Evolutionary conservation across 768 basidiomycete species (phyloP), one percentile per base, ranked within the genome.

Genomic region (Mycena floridula): DNA sequence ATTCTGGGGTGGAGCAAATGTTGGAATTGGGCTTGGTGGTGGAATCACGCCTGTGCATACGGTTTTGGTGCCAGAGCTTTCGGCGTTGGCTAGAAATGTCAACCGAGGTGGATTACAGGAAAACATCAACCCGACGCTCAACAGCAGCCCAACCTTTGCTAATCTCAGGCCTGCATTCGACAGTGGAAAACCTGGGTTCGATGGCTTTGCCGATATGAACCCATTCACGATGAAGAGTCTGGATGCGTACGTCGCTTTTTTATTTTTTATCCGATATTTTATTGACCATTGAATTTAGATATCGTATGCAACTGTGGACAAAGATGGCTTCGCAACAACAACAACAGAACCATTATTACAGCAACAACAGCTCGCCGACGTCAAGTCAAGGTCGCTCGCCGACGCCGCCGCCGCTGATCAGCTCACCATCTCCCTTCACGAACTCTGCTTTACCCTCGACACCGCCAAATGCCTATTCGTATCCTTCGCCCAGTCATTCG

Each of bases 251-350:
- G 77, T 76, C 8, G 49, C 24, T 48, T 35, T 35, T 50, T 38
- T 44, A 36, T 35, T 38, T 20, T 42, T 30, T 50, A 18, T 37
- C 30, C 43, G 40, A 47, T 40, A 25, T 44, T 5, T 48, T 43
- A 40, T 32, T 44, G 35, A 23, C 45, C 43, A 48, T 42, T 25
- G 53, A 40, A 28, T 40, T 22, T 50, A 79, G 77, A 9, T 85
- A 85, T 59, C 77, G 92, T 32, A 92, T 92, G 87, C 92, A 95
- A 49, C 71, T 96, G 0, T 95, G 92, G 93, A 79, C 82, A 25
- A 79, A 85, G 65, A 88, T 95, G 81, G 90, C 90, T 0, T 73
- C 80, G 25, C 89, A 90, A 52, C 40, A 42, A 4, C 40, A 22
- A 24, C 40, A 11, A 44, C 18, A 13, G 32, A 35, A 18, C 7